phyloP scores from a whole-genome alignment of 768 basidiomycete genomes.

The Lyophyllum atratum region DNA sequence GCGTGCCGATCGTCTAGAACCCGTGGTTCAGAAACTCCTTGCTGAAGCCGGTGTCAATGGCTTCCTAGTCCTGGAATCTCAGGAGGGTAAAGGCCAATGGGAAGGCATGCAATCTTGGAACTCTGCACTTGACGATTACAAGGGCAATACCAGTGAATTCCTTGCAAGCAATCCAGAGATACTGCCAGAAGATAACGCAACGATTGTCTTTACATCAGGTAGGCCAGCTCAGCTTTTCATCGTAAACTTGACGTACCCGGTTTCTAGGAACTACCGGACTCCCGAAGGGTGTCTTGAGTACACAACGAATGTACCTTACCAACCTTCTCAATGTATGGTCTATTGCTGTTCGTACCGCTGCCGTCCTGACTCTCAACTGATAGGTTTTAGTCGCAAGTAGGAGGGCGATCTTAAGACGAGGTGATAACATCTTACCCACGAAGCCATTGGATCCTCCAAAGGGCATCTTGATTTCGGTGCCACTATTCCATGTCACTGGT shows the following conservation, averaged over 20 bases:
- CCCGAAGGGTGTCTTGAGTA: conserved; percentile 51
- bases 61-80: conserved; percentile 35
- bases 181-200: conserved; percentile 49
- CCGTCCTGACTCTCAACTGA: background rate
- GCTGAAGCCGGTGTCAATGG: conserved; percentile 32
- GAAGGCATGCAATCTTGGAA: conserved; percentile 42
- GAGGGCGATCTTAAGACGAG: conserved; percentile 39
- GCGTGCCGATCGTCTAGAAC: conserved; percentile 40
- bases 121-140: conserved; percentile 33
- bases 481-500: conserved; percentile 62
- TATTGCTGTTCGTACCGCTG: too few relatives aligned
- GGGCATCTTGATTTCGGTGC: conserved; percentile 50
- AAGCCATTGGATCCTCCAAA: conserved; percentile 39
- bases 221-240: background rate
- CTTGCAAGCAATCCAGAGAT: conserved; percentile 33
- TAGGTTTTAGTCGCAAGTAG: conserved; percentile 34
- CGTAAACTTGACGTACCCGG: too few relatives aligned
- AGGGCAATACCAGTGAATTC: conserved; percentile 29
- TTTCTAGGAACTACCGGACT: conserved; percentile 32
- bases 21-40: conserved; percentile 26
- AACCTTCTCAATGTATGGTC: conserved; percentile 43
- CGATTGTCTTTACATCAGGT: too few relatives aligned
- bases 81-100: conserved; percentile 46
- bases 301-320: conserved; percentile 49
- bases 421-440: conserved; percentile 33